phyloP scores from a whole-genome alignment of 192 early-diverging fungal species.

The Coemansia sp. region DNA sequence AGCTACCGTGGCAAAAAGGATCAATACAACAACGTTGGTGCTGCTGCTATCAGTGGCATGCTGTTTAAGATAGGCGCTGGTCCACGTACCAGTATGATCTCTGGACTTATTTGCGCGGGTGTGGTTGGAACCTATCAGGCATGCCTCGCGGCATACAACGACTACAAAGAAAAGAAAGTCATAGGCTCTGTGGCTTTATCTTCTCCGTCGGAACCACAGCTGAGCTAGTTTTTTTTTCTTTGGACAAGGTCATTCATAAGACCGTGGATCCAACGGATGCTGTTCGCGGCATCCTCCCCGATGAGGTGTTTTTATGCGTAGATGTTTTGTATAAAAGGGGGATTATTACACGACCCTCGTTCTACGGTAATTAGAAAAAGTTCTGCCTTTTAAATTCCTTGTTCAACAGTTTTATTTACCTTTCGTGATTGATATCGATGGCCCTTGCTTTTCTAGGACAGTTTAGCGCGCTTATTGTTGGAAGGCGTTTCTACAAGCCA shows the following conservation, averaged over 20 bases:
- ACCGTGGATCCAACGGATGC: too few relatives aligned
- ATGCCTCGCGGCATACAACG: constrained; percentile 28
- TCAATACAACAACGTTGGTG: constrained; percentile 66
- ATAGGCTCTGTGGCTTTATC: constrained; percentile 9
- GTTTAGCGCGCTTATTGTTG: constrained; percentile 36
- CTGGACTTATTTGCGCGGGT: constrained; percentile 61
- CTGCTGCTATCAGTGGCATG: constrained; percentile 72
- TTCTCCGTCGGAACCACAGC: constrained; percentile 46
- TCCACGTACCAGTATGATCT: constrained; percentile 56
- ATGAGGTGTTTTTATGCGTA: too few relatives aligned
- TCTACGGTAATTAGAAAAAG: too few relatives aligned
- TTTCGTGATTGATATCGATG: background rate
- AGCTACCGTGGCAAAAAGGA: constrained; percentile 63
- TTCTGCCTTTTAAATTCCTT: too few relatives aligned
- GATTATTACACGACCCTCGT: background rate
- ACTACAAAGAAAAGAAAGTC: constrained; percentile 27
- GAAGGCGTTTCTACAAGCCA: constrained; percentile 28
- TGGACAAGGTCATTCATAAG: too few relatives aligned
- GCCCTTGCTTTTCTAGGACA: constrained; percentile 3
- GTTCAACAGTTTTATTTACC: too few relatives aligned
- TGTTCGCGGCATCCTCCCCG: too few relatives aligned
- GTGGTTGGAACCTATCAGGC: constrained; percentile 59
- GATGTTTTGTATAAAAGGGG: too few relatives aligned
- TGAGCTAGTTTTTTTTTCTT: constrained; percentile 1
- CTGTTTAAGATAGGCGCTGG: constrained; percentile 75